A percentile compares a stretch with the other conserved stretches of the same genome.
phyloP scores from a whole-genome alignment of 2,329 filamentous ascomycete species.

The Phaeophleospora eucalypticola region DNA sequence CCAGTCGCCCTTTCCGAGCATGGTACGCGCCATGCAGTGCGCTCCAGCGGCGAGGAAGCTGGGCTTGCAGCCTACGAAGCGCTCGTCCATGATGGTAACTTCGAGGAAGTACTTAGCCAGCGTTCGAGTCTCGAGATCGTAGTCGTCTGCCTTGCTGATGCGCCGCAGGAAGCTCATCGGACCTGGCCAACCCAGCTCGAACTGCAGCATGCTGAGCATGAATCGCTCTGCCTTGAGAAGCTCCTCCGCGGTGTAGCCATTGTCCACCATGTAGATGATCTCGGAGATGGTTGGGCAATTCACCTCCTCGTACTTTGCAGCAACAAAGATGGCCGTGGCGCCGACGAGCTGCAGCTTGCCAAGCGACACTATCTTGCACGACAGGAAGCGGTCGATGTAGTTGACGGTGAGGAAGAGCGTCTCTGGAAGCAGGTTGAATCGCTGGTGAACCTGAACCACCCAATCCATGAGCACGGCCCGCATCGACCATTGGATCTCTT shows the following conservation, averaged over 20 bases:
- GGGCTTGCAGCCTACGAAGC: constrained; percentile 85
- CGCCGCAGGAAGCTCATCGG: constrained; percentile 97
- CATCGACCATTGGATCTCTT: constrained; percentile 98
- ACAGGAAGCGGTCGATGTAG: constrained; percentile 95
- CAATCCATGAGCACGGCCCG: constrained; percentile 95
- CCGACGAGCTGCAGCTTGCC: constrained; percentile 94
- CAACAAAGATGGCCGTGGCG: constrained; percentile 90
- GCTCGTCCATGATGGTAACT: constrained; percentile 95
- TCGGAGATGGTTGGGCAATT: constrained; percentile 92
- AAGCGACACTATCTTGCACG: constrained; percentile 88
- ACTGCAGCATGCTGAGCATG: constrained; percentile 95
- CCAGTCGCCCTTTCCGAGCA: constrained; percentile 91
- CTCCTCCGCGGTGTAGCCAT: constrained; percentile 82
- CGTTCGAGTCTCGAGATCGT: constrained; percentile 90
- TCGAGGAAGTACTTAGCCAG: constrained; percentile 98
- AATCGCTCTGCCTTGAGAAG: constrained; percentile 96
- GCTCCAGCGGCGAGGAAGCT: constrained; percentile 89
- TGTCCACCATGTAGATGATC: constrained; percentile 98
- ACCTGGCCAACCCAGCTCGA: constrained; percentile 95
- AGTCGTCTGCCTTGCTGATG: constrained; percentile 98
- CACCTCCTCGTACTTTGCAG: constrained; percentile 98
- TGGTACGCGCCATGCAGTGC: constrained; percentile 83
- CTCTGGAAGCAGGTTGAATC: constrained; percentile 87
- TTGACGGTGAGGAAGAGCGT: constrained; percentile 94
- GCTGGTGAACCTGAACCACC: constrained; percentile 91